Percentiles rank a stretch among this genome's conserved stretches.
phyloP scores from a whole-genome alignment of 495 filamentous ascomycete genomes.

The Aspergillus coremiiformis region DNA sequence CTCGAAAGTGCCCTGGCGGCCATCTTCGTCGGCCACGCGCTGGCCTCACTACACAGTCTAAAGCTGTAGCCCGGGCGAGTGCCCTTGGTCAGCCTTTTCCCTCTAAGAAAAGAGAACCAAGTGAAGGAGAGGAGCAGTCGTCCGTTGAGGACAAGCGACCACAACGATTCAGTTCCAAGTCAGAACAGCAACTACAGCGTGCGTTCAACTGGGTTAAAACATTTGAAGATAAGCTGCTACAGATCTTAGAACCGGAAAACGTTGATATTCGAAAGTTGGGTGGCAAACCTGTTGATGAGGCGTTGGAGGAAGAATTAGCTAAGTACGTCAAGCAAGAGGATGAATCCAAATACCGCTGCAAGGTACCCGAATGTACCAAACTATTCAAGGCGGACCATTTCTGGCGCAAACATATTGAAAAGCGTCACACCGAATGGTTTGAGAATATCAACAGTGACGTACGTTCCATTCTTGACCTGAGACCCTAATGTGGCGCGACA shows the following conservation, averaged over 20 bases:
- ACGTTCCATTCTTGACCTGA: slow-evolving; percentile 28
- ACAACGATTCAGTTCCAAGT: slow-evolving; percentile 59
- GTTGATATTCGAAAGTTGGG: slow-evolving; percentile 83
- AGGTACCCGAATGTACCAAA: slow-evolving; percentile 90
- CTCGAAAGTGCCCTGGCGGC: slow-evolving; percentile 90
- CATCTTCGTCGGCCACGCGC: slow-evolving; percentile 86
- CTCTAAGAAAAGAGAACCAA: slow-evolving; percentile 61
- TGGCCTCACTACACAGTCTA: slow-evolving; percentile 72
- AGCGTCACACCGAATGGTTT: slow-evolving; percentile 86
- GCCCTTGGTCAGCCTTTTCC: slow-evolving; percentile 75
- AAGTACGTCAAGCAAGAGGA: slow-evolving; percentile 96
- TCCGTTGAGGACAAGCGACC: slow-evolving; percentile 59
- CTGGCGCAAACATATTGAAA: slow-evolving; percentile 97
- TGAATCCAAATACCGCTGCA: slow-evolving; percentile 92
- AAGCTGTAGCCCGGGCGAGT: slow-evolving; percentile 77
- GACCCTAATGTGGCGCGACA: not conserved
- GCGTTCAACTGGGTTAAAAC: slow-evolving; percentile 99
- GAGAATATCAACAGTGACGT: slow-evolving; percentile 76
- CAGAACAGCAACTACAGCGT: slow-evolving; percentile 82
- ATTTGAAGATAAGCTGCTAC: slow-evolving; percentile 92
- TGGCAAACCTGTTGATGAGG: slow-evolving; percentile 79
- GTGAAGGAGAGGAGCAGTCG: slow-evolving; percentile 57
- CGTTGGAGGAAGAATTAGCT: slow-evolving; percentile 72
- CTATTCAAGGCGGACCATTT: slow-evolving; percentile 95
- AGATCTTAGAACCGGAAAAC: slow-evolving; percentile 82